A percentile compares a stretch with the other conserved stretches of the same genome.
phyloP scores from a whole-genome alignment of 257 asterid species.

The Solanum gracilifrons region DNA sequence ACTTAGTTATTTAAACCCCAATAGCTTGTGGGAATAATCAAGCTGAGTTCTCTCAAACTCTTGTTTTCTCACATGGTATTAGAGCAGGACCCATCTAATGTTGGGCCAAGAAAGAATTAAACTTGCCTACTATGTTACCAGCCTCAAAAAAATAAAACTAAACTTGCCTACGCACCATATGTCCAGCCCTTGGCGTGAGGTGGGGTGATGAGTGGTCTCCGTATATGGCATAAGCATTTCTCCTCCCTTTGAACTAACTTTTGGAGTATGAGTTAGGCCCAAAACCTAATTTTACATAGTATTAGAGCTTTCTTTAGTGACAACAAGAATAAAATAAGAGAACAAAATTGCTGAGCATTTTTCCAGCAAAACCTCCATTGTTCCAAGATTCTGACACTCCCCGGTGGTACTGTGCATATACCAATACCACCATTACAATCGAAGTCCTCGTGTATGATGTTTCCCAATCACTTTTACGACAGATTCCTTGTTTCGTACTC shows the following conservation, averaged over 20 bases:
- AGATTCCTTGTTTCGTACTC: neutral
- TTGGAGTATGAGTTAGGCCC: neutral
- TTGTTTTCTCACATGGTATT: neutral
- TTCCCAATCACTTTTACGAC: neutral
- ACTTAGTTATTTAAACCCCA: neutral
- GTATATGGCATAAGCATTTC: neutral
- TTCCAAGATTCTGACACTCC: neutral
- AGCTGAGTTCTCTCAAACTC: neutral
- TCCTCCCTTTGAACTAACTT: neutral
- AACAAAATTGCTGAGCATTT: neutral
- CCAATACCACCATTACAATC: neutral
- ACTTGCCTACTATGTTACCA: neutral
- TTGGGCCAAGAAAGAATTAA: neutral
- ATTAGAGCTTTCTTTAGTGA: neutral
- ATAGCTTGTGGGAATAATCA: neutral
- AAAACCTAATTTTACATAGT: neutral
- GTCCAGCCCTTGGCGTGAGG: neutral
- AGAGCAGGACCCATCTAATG: neutral
- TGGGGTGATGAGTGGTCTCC: neutral
- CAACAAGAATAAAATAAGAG: neutral
- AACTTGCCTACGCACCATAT: neutral
- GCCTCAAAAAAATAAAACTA: too few relatives aligned
- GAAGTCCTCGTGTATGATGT: neutral
- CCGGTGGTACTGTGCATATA: neutral
- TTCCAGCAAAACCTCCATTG: neutral